Conservation (phyloP, 257 asterid species). For the Osmanthus fragrans region DNA sequence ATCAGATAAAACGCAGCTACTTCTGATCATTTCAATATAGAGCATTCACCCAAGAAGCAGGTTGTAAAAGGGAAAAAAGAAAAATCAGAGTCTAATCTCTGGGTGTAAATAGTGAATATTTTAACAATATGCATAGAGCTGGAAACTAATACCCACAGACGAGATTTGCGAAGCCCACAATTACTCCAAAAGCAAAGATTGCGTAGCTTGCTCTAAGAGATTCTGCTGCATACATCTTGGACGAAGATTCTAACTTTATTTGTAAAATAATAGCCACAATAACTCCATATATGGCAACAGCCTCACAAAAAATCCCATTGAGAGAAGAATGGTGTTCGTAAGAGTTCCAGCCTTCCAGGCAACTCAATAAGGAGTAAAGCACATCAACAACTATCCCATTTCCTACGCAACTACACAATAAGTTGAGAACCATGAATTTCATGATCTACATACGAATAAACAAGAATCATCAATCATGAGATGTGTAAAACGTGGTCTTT, state of each 20-base stretch:
- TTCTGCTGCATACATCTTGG: slow-evolving; percentile 63
- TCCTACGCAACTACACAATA: not conserved
- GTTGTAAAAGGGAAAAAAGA: not conserved
- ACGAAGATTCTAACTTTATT: slow-evolving; percentile 66
- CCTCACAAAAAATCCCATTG: slow-evolving; percentile 86
- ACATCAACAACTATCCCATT: not conserved
- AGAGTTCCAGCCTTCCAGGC: not conserved
- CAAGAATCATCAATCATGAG: not conserved
- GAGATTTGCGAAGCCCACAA: slow-evolving; percentile 84
- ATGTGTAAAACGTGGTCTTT: too few relatives aligned
- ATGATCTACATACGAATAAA: not conserved
- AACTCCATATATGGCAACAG: slow-evolving; percentile 85
- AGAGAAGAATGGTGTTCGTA: slow-evolving; percentile 13
- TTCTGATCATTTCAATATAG: slow-evolving; percentile 79
- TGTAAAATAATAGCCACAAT: slow-evolving; percentile 89
- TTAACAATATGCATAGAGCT: too few relatives aligned
- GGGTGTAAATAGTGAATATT: too few relatives aligned
- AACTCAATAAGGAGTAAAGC: not conserved
- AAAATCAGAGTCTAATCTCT: not conserved
- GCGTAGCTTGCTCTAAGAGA: slow-evolving; percentile 82
- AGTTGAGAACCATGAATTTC: not conserved
- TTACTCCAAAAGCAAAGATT: slow-evolving; percentile 79
- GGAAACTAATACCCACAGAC: slow-evolving; percentile 55
- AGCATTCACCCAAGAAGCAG: slow-evolving; percentile 40
- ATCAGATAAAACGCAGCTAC: slow-evolving; percentile 81